Base-by-base conservation (phyloP, 768 basidiomycete species). In the Kwoniella botswanensis region DNA sequence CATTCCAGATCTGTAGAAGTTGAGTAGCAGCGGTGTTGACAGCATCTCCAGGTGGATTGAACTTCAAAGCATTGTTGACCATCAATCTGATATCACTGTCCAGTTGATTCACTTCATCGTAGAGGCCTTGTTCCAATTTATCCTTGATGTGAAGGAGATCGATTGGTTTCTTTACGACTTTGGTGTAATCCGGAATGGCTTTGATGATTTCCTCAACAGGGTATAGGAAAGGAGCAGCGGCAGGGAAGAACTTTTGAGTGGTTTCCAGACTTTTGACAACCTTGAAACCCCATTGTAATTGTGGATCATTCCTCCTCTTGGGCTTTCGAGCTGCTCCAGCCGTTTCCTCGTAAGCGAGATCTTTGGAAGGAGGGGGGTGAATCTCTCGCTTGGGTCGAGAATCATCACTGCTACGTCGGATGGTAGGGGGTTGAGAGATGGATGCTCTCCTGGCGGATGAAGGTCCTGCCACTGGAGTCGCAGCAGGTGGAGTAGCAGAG, bases 311-410 rank as follows among this genome's bases (percentile, higher is more conserved):
- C 17, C 90, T 74, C 55, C 84, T 83, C 50, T 78, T 82, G 54
- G 86, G 85, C 82, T 92, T 91, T 60, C 84, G 84, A 79, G 89
- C 90, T 53, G 76, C 50, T 71, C 89, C 87, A 66, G 86, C 41
- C 80, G 87, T 80, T 24, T 93, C 92, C 13, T 88, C 88, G 81
- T 96, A 97, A 0, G 91, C 88, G 11, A 94, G 84, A 77, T 98
- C 96, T 84, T 94, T 95, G 0, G 94, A 90, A 22, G 93, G 91
- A 12, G 95, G 96, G 3, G 96, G 93, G 80, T 98, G 96, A 35
- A 98, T 95, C 83, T 99, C 97, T 65, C 97, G 92, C 85, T 98
- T 98, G 1, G 96, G 96, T n/a, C 97, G 90, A 24, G 77, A 26
- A 46, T 80, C 82, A 22, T 77, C 76, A 3, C 90, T 91, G 57